phyloP scores from a whole-genome alignment of 805 yeast genomes.

The Yamadazyma paraphyllophila region DNA sequence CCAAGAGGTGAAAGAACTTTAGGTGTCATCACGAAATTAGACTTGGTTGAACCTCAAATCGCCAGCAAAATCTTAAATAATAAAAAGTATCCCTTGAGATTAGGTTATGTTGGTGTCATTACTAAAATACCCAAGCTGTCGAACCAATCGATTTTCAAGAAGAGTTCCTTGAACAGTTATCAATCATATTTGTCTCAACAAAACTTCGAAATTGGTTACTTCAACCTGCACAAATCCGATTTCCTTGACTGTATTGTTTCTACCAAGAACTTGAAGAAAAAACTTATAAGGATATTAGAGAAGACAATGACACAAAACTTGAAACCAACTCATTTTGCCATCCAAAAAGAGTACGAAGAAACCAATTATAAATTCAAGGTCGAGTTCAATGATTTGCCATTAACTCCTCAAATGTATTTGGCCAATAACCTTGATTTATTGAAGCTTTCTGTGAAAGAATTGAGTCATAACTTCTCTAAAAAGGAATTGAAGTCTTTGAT shows the following conservation, averaged over 20 bases:
- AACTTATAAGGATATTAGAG: slow-evolving; percentile 83
- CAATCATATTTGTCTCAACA: slow-evolving; percentile 69
- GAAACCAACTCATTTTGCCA: slow-evolving; percentile 81
- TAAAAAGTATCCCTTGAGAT: slow-evolving; percentile 80
- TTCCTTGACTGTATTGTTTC: slow-evolving; percentile 70
- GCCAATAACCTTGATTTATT: slow-evolving; percentile 88
- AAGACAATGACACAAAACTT: slow-evolving; percentile 86
- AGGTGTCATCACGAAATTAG: slow-evolving; percentile 94
- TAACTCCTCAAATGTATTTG: slow-evolving; percentile 91
- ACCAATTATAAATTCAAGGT: slow-evolving; percentile 91
- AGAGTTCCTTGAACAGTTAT: slow-evolving; percentile 47
- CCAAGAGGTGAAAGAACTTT: slow-evolving; percentile 94
- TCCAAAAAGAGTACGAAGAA: slow-evolving; percentile 90
- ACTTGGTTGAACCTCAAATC: slow-evolving; percentile 72
- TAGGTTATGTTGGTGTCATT: slow-evolving; percentile 99
- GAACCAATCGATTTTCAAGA: slow-evolving; percentile 41
- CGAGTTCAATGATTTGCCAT: slow-evolving; percentile 89
- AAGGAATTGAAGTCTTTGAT: slow-evolving; percentile 76
- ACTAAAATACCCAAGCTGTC: slow-evolving; percentile 61
- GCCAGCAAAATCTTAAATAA: slow-evolving; percentile 72
- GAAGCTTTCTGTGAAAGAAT: slow-evolving; percentile 82
- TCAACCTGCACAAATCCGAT: slow-evolving; percentile 59
- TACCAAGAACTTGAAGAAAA: slow-evolving; percentile 69
- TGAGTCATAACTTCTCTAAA: slow-evolving; percentile 79
- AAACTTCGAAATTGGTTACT: slow-evolving; percentile 53